These are phyloP conservation scores for Talaromyces adpressus DNA, from an alignment of 495 filamentous ascomycete species.

Conservation along the genomic window DNA sequence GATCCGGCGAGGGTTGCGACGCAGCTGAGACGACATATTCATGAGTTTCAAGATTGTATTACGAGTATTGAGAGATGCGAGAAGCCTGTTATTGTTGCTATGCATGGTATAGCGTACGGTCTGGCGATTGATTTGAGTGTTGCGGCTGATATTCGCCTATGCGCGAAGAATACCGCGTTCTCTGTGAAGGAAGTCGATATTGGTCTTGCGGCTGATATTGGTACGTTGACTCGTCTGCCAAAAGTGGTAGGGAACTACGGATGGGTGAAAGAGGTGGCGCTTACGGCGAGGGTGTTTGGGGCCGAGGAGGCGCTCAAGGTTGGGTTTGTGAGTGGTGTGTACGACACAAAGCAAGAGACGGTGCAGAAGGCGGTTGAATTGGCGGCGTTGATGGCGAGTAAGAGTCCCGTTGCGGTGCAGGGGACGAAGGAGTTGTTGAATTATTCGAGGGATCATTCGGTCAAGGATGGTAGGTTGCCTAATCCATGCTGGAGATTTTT, in stretches of 20 bases:
- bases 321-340: slow-evolving; percentile 79
- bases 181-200: slow-evolving; percentile 94
- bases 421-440: slow-evolving; percentile 93
- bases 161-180: slow-evolving; percentile 54
- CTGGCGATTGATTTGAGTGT: slow-evolving; percentile 78
- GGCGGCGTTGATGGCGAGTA: slow-evolving; percentile 61
- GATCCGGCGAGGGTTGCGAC: slow-evolving; percentile 66
- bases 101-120: slow-evolving; percentile 77
- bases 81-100: slow-evolving; percentile 82
- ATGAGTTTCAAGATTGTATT: slow-evolving; percentile 73
- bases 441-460: slow-evolving; percentile 68
- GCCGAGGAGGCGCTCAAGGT: slow-evolving; percentile 74
- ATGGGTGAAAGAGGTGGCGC: slow-evolving; percentile 88
- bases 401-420: slow-evolving; percentile 88
- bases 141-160: slow-evolving; percentile 75
- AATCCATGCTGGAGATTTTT: neutral
- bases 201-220: slow-evolving; percentile 88
- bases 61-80: slow-evolving; percentile 73
- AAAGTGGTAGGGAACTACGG: slow-evolving; percentile 69
- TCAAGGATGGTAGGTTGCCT: slow-evolving; percentile 61
- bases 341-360: slow-evolving; percentile 54
- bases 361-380: slow-evolving; percentile 57
- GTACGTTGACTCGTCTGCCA: slow-evolving; percentile 77
- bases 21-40: slow-evolving; percentile 57
- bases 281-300: slow-evolving; percentile 70